phyloP scores from a whole-genome alignment of 768 basidiomycete genomes.

The Steccherinum ochraceum region DNA sequence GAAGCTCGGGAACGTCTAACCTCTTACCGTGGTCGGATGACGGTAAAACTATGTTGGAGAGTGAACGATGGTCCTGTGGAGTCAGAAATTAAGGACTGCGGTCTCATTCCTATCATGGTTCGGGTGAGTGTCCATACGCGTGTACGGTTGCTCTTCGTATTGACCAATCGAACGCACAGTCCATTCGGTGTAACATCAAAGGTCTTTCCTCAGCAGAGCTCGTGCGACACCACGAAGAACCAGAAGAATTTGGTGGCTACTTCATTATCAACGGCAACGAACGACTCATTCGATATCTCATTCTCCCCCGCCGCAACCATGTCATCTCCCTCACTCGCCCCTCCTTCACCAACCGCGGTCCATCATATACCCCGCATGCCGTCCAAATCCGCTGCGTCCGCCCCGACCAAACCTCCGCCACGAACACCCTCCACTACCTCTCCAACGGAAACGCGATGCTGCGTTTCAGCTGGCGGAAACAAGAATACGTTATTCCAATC shows the following conservation, averaged over 20 bases:
- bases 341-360: slow-evolving; percentile 87
- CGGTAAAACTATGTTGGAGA: slow-evolving; percentile 79
- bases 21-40: slow-evolving; percentile 90
- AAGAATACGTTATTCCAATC: slow-evolving; percentile 97
- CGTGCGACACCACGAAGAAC: slow-evolving; percentile 88
- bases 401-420: slow-evolving; percentile 86
- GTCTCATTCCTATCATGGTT: slow-evolving; percentile 94
- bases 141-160: neutral
- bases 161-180: slow-evolving; percentile 37
- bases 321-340: slow-evolving; percentile 89
- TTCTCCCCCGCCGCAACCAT: slow-evolving; percentile 93
- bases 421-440: slow-evolving; percentile 97
- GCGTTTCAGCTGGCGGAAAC: slow-evolving; percentile 94
- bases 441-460: slow-evolving; percentile 96
- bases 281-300: slow-evolving; percentile 95
- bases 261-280: slow-evolving; percentile 99
- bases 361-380: slow-evolving; percentile 90
- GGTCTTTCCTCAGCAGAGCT: slow-evolving; percentile 80
- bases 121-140: slow-evolving; percentile 53
- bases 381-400: slow-evolving; percentile 95
- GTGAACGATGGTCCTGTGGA: slow-evolving; percentile 59
- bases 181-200: slow-evolving; percentile 87
- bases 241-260: slow-evolving; percentile 98
- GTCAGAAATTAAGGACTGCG: slow-evolving; percentile 76
- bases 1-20: slow-evolving; percentile 93